Base-by-base conservation (phyloP, 257 asterid genomes). In the Verbascum thapsus region DNA sequence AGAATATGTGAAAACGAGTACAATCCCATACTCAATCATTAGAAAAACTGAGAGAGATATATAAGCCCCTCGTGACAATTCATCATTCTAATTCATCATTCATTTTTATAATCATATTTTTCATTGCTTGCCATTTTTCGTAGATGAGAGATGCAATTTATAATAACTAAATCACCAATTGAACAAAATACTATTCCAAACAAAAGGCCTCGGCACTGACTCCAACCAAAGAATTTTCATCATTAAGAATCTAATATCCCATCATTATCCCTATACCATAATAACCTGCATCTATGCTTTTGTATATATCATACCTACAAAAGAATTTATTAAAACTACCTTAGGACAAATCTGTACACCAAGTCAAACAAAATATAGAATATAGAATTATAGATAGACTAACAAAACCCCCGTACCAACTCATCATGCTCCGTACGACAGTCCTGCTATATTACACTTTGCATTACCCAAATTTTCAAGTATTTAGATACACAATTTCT, bases 251-350 rank as follows among this genome's bases (percentile, higher is more conserved):
- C 32, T 4, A 15, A 6, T 5, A 26, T 26, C 3, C n/a, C n/a
- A n/a, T 91, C 98, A 22, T 91, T 97, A 76, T 91, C 98, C 61
- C 98, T 77, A 70, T 88, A 88, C 98, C 98, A 15, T 88, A 91
- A 74, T 91, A 91, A 71, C 96, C 88, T 5, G 98, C 96, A 69
- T 86, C 98, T 17, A 91, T 91, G 76, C 98, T 81, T 74, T 74
- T 91, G 74, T 91, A 91, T 60, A 91, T 91, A 77, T 91, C 98
- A 72, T 91, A 91, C 89, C 98, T 91, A 55, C 71, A 76, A 62
- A 47, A 58, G 15, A n/a, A 34, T 20, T 34, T 40, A 50, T 6
- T 58, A 53, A 63, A 56, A 50, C 38, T 45, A 39, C 40, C 34
- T 71, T 59, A 70, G 64, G 35, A 53, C 35, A 61, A 55, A 56